Base-by-base conservation (phyloP, 2,329 filamentous ascomycete species). In the Ceratocystiopsis minuta region DNA sequence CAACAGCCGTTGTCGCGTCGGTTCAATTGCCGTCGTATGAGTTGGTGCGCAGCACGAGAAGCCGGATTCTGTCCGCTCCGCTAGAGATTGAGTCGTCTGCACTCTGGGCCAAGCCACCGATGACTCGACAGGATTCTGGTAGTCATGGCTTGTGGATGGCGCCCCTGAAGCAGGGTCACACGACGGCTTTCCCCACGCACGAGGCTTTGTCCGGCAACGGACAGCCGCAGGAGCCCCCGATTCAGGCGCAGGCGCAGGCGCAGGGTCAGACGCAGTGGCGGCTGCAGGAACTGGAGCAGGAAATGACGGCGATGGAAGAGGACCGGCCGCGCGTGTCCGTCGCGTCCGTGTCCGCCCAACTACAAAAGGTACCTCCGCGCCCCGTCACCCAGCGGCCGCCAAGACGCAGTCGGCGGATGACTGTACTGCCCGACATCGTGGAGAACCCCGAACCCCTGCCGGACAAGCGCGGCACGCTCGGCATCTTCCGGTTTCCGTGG, bases 401-500 rank as follows among this genome's bases (percentile, higher is more conserved):
- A 14, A 62, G 73, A 36, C 67, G 63, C 42, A 71, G 59, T 52
- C 72, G 61, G 55, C 67, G 72, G 36, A 57, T 75, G n/a, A 75
- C 72, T 9, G 53, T 67, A 37, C 63, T 79, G 6, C 72, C 75
- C 14, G 75, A 78, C 52, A 78, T 78, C 45, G 52, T 75, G 32
- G 75, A 78, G 53, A 75, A 65, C 47, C 75, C 75, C 4, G 58
- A 70, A 51, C 73, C 72, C 33, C 58, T 78, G 5, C 66, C 67
- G 5, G 61, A 75, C 52, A 72, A 69, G 55, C 63, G 66, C 36
- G 71, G 65, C 13, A 76, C 72, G 12, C 62, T 78, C 16, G 75
- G 73, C 6, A 70, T 78, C 50, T 79, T 76, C 58, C 70, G 75
- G 50, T 78, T 78, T 48, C 72, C 75, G 3, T 78, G 72, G 71